Base-by-base conservation (phyloP, 805 yeast genomes). In the Candida andamanensis region DNA sequence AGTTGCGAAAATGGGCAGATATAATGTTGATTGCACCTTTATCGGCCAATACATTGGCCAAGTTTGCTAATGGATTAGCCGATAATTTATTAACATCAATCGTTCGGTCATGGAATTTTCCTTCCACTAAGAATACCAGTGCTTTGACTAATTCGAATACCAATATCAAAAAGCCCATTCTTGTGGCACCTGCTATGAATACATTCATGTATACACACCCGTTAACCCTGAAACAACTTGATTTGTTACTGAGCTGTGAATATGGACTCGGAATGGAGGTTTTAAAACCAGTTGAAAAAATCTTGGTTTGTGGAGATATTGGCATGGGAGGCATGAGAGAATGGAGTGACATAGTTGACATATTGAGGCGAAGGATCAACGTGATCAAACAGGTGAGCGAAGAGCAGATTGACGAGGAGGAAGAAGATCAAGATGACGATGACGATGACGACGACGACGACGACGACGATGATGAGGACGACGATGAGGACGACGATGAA, bases 321-420 rank as follows among this genome's bases (percentile, higher is more conserved):
- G 72, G 72, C 1, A 65, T 66, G 71, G 72, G 72, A 4, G 72
- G 72, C 6, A 66, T 66, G 72, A 47, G 71, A 31, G 72, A 66
- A 47, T 66, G 72, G 72, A 51, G 45, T 38, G 72, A 66, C 20
- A 48, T 65, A 16, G 72, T 66, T 15, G 71, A 66, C 36, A 63
- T 60, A 12, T 44, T 66, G 31, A 50, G 69, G 32, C 52, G 63
- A 26, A 52, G 56, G 32, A 57, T 64, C 28, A 46, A 40, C 26
- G 35, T 43, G 4, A 40, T 63, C 23, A 52, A 54, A 29, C 51
- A 49, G 3, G 30, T 31, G 13, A 58, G 48, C 9, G 22, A 11
- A 8, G 10, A 19, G 22, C 56, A 46, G 3, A 54, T 48, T 10
- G 33, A 26, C 10, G 61, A 50, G 15, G 58, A 53, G 8, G 63